Base-by-base conservation (phyloP, 1,139 yeast species). In the Candida glucosophila region DNA sequence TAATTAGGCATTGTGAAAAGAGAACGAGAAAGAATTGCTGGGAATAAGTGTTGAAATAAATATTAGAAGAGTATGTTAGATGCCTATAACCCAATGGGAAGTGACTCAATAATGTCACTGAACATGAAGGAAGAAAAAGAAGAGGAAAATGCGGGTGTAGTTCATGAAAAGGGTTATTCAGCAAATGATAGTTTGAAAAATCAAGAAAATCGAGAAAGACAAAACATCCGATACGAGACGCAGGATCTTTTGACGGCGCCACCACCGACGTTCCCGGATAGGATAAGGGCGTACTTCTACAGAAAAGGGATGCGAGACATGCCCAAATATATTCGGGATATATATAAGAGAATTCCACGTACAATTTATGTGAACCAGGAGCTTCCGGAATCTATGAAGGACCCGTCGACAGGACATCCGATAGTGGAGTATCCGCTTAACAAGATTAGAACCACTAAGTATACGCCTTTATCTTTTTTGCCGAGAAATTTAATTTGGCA, bases 361-460 rank as follows among this genome's bases (percentile, higher is more conserved):
- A 44, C 47, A 22, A 44, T 64, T 10, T 64, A 43, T 32, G 65
- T 59, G 30, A 64, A 64, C 39, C 45, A 49, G 19, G 52, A 44
- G 3, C 36, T 61, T 21, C 68, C 69, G 0, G 40, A 39, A 2
- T 36, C 43, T 17, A 43, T 59, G 54, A 36, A 26, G 23, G 49
- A 49, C 22, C 34, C 39, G 3, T 27, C 67, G 24, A 65, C 74
- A 5, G 85, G 85, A 10, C 52, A 62, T 29, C 92, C 93, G 1
- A 41, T 58, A 5, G 44, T 55, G 7, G 37, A 45, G 9, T 90
- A 78, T 48, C 77, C 93, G 3, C 69, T 95, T 48, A 90, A 90
- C 58, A 90, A 90, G 53, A 85, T 90, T 42, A 77, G 96, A 58
- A 88, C 98, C 2, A 86, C 98, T 4, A 88, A 86, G 54, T 90